These are phyloP conservation scores for Eutrema japonicum DNA, from an alignment of 345 rosid genomes.

Conservation along the genomic window DNA sequence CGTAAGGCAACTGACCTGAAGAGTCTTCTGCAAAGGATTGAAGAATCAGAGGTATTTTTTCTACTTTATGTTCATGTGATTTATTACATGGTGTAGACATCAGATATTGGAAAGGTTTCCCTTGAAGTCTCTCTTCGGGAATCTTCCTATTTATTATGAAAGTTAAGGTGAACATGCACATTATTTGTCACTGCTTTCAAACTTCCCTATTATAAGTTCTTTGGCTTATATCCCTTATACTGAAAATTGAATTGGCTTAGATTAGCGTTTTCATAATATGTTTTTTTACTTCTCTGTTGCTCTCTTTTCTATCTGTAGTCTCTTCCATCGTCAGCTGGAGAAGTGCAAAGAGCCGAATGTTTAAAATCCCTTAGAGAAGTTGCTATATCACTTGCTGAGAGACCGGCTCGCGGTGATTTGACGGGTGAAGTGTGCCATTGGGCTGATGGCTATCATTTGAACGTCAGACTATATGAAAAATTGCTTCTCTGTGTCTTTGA, in stretches of 20 bases:
- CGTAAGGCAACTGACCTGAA: constrained; percentile 75
- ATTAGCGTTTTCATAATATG: constrained; percentile 20
- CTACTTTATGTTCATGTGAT: constrained; percentile 28
- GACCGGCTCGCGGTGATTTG: constrained; percentile 96
- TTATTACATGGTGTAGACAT: constrained; percentile 27
- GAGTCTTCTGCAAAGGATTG: constrained; percentile 86
- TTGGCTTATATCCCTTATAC: constrained; percentile 17
- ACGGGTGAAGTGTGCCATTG: constrained; percentile 99
- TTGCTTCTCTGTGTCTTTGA: constrained; percentile 91
- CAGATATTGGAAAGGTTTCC: constrained; percentile 6
- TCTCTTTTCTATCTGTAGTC: constrained; percentile 51
- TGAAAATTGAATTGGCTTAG: constrained; percentile 21
- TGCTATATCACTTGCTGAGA: constrained; percentile 92
- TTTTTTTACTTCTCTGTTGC: constrained; percentile 16
- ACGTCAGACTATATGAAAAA: constrained; percentile 87
- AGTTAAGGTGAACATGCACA: constrained; percentile 7
- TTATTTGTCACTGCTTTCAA: constrained; percentile 2
- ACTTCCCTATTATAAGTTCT: constrained; percentile 7
- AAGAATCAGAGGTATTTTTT: constrained; percentile 87
- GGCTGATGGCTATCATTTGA: constrained; percentile 98
- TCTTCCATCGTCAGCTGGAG: constrained; percentile 81
- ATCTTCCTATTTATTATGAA: constrained; percentile 15
- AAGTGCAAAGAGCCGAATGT: constrained; percentile 91
- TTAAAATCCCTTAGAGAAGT: constrained; percentile 85
- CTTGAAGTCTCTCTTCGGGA: constrained; percentile 4